phyloP scores from a whole-genome alignment of 2,329 filamentous ascomycete genomes.

The Paracorniculantispora psalliotae region DNA sequence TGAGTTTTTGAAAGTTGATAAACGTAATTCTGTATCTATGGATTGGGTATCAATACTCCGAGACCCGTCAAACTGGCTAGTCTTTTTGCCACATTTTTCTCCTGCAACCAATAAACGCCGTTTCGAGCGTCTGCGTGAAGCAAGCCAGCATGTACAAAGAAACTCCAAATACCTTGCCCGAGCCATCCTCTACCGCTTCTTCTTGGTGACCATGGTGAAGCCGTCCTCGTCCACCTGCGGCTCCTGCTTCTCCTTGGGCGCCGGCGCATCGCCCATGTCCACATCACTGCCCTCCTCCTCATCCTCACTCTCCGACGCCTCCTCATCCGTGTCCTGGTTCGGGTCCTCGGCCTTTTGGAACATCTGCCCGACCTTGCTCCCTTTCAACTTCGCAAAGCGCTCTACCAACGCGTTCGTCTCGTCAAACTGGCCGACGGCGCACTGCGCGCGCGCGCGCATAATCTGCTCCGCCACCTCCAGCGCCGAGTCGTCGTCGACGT shows the following conservation, averaged over 20 bases:
- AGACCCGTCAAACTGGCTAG: not conserved
- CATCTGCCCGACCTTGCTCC: slow-evolving; percentile 48
- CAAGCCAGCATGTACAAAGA: not conserved
- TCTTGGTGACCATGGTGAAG: slow-evolving; percentile 69
- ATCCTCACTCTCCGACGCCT: slow-evolving; percentile 37
- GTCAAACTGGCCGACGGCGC: slow-evolving; percentile 60
- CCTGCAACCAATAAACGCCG: not conserved
- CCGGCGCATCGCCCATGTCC: slow-evolving; percentile 62
- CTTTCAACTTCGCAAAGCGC: slow-evolving; percentile 58
- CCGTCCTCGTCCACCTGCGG: slow-evolving; percentile 78
- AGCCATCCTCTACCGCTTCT: slow-evolving; percentile 50
- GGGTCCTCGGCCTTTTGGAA: slow-evolving; percentile 52
- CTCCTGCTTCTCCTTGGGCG: slow-evolving; percentile 58
- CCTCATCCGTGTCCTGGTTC: slow-evolving; percentile 55
- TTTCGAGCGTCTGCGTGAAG: not conserved
- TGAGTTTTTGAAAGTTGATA: not conserved
- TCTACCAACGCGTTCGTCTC: slow-evolving; percentile 59
- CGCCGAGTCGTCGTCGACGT: slow-evolving; percentile 84
- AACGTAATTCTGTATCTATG: slow-evolving; percentile 14
- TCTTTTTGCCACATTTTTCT: not conserved
- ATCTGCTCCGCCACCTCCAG: slow-evolving; percentile 69
- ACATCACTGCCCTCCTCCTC: slow-evolving; percentile 54
- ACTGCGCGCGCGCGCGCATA: slow-evolving; percentile 60
- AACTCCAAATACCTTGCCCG: not conserved
- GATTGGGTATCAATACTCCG: slow-evolving; percentile 14